Base-by-base conservation (phyloP, 2,329 filamentous ascomycete species). In the Sordariomycetes sp. region DNA sequence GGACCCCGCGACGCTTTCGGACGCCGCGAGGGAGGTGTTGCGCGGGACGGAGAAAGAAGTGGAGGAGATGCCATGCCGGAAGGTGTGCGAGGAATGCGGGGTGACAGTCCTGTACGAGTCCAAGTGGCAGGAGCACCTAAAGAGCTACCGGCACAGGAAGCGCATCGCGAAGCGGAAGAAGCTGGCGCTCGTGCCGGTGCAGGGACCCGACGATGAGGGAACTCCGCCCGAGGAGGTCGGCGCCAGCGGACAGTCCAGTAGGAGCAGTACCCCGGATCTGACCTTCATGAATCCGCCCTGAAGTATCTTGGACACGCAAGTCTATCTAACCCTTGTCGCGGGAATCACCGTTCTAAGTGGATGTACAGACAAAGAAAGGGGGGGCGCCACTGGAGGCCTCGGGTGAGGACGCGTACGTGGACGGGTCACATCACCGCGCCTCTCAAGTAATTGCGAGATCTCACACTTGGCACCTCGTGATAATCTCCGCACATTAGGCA, bases 401-500 rank as follows among this genome's bases (percentile, higher is more conserved):
- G 28, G 4, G 28, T 32, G 28, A 32, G 28, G 28, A 32, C 28
- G 8, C 28, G 28, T 32, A 32, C 28, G 28, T 8, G 28, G 28
- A 8, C 28, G 8, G 28, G 28, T 32, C 28, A 32, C 28, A 32
- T 32, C 28, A 8, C 28, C 28, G 28, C 28, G 28, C 28, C 28
- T 4, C 28, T 8, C 3, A 32, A 32, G 12, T 48, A 55, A 57
- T 51, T 58, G 22, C 50, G 55, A 59, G 53, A 90, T 87, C 68
- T 87, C 76, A 58, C 78, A 76, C 77, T 87, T 86, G 10, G 2
- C 89, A 89, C 54, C 78, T 70, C 0, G 87, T 86, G 64, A 92
- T 89, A 58, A 92, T 90, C 65, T 88, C 87, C 69, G 90, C 57
- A 96, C 87, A 65, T 92, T 95, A 0, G 87, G 82, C 15, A 89